Base-by-base conservation (phyloP, 2,329 filamentous ascomycete genomes). In the Fusarium sp. region DNA sequence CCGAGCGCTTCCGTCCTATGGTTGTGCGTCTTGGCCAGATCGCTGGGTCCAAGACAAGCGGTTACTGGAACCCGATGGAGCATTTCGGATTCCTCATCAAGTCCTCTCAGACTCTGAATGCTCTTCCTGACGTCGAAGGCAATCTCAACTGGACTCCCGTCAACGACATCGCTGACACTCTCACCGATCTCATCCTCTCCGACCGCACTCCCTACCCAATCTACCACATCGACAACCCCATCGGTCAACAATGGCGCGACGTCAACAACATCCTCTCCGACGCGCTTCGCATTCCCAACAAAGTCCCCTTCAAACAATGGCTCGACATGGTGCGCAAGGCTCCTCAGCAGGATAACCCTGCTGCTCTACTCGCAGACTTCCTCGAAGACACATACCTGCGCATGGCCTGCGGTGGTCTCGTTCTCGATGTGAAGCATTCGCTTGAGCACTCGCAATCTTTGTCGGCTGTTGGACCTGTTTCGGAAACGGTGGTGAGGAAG, bases 51-150 rank as follows among this genome's bases (percentile, higher is more conserved):
- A 75, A 74, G 42, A 75, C 72, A 0, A 75, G 72, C 15, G 72
- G 72, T 0, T 75, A 75, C 36, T 75, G 72, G 72, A 75, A 75
- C 57, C 72, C 72, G 0, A 75, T 75, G 72, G 72, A 75, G 18
- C 72, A 75, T 27, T 75, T 75, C 10, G 72, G 72, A 2, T 75
- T 75, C n/a, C 45, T 75, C 3, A 62, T 75, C n/a, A 75, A 75
- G 20, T 75, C 72, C 0, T 75, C 72, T 0, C 72, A 75, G 49
- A 75, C 72, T 3, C 14, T 75, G 9, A 69, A 66, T 1, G 63
- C 71, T 15, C 12, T 73, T 4, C 72, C 72, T 0, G 73, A 75
- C 1, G 72, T 75, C 0, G 50, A 70, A 0, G 69, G 69, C 3
- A 50, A 59, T 4, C 69, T 71, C 20, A 71, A 71, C 25, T 71